Evolutionary conservation across 768 basidiomycete genomes (phyloP).

Genomic region (Suillus subluteus): DNA sequence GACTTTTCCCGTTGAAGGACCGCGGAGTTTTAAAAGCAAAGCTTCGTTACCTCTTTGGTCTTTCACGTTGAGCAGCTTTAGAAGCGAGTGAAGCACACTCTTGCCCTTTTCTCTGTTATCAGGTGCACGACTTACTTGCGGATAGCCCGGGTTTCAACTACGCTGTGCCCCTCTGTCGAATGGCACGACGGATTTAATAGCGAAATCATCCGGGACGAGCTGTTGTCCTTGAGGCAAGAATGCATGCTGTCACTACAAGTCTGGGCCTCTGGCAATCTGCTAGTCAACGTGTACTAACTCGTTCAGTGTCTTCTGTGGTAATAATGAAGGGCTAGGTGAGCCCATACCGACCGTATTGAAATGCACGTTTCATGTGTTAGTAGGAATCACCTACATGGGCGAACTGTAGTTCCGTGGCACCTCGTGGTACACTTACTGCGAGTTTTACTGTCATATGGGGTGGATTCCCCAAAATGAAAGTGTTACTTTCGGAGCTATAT

Average conservation of each 20-base stretch:
- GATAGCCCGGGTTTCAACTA: no score
- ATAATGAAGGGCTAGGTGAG: not conserved
- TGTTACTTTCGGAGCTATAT: not conserved
- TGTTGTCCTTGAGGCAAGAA: not conserved
- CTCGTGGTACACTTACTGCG: not conserved
- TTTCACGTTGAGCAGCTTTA: not conserved
- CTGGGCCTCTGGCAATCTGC: not conserved
- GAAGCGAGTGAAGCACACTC: not conserved
- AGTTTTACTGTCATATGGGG: not conserved
- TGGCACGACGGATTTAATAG: not conserved
- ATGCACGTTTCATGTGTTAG: constrained; percentile 1
- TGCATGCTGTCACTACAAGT: not conserved
- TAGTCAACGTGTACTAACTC: not conserved
- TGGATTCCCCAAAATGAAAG: not conserved
- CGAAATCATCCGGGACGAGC: not conserved
- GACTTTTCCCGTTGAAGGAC: not conserved
- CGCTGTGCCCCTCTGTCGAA: not conserved
- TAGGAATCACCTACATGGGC: not conserved
- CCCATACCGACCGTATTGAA: not conserved
- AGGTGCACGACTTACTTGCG: not conserved
- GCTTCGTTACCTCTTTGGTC: not conserved
- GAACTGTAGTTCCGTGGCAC: constrained; percentile 1
- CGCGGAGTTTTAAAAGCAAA: constrained; percentile 5
- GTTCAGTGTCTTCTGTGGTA: not conserved
- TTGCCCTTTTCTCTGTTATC: constrained; percentile 4